Percentiles rank a stretch among this genome's conserved stretches.
Evolutionary conservation across 1,284 basidiomycete species (phyloP).

Genomic region (Leccinum angustisporum): DNA sequence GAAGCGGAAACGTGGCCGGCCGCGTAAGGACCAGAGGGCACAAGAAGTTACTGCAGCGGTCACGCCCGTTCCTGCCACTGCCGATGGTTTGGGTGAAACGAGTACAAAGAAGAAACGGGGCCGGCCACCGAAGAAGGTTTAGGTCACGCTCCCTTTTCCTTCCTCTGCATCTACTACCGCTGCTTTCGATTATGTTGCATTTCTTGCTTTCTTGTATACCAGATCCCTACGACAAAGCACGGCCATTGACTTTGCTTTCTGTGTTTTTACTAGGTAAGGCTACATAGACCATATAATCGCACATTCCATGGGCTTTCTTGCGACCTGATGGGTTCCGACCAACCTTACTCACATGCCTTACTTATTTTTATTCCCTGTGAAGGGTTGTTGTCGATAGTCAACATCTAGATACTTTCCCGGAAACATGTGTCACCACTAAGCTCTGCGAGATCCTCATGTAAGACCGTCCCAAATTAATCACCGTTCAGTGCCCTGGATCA

Average conservation of each 20-base stretch:
- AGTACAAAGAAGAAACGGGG: constrained; percentile 67
- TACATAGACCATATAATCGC: constrained; percentile 38
- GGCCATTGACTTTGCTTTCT: constrained; percentile 33
- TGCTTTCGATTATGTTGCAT: constrained; percentile 23
- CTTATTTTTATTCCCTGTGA: constrained; percentile 38
- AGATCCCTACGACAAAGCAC: constrained; percentile 32
- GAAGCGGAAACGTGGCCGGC: constrained; percentile 72
- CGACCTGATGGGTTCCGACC: constrained; percentile 10
- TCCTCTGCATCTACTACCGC: constrained; percentile 6
- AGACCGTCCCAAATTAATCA: constrained; percentile 34
- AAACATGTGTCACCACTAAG: constrained; percentile 27
- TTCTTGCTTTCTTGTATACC: constrained; percentile 39
- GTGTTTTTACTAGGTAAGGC: constrained; percentile 37
- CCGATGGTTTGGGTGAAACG: constrained; percentile 44
- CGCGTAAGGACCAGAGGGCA: constrained; percentile 62
- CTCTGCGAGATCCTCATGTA: constrained; percentile 34
- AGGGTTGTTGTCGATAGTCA: constrained; percentile 19
- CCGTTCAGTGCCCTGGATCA: constrained; percentile 28
- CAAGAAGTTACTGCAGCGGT: constrained; percentile 30
- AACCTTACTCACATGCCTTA: constrained; percentile 20
- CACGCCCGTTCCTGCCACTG: constrained; percentile 39
- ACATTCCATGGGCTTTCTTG: constrained; percentile 29
- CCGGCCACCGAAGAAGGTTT: constrained; percentile 65
- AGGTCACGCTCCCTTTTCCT: constrained; percentile 8
- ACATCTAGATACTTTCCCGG: constrained; percentile 21